Evolutionary conservation across 192 early-diverging fungal genomes (phyloP).

Genomic region (Backusella sp.): DNA sequence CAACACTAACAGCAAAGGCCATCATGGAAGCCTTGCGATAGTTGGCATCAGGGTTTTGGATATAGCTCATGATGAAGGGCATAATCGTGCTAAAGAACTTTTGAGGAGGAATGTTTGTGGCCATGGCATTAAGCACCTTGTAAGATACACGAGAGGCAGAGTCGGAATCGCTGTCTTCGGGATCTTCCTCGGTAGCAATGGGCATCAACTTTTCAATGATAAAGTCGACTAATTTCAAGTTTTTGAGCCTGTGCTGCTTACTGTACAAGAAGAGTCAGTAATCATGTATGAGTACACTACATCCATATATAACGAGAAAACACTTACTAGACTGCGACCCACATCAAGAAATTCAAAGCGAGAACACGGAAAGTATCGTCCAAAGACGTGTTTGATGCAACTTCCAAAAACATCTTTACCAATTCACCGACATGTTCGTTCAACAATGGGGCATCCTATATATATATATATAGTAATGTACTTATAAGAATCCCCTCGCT

Average conservation of each 20-base stretch:
- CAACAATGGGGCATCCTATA: slow-evolving; percentile 73
- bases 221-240: slow-evolving; percentile 77
- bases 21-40: slow-evolving; percentile 87
- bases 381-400: slow-evolving; percentile 65
- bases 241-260: slow-evolving; percentile 80
- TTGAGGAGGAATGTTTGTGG: slow-evolving; percentile 80
- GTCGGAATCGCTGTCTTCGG: slow-evolving; percentile 79
- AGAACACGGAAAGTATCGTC: slow-evolving; percentile 70
- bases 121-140: slow-evolving; percentile 71
- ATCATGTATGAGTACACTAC: background rate
- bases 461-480: background rate
- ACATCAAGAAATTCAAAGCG: slow-evolving; percentile 80
- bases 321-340: slow-evolving; percentile 69
- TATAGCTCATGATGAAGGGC: slow-evolving; percentile 68
- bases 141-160: slow-evolving; percentile 61
- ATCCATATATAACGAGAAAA: too few relatives aligned
- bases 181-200: slow-evolving; percentile 78
- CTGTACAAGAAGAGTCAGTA: background rate
- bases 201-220: slow-evolving; percentile 80
- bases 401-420: slow-evolving; percentile 74
- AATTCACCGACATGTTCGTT: slow-evolving; percentile 75
- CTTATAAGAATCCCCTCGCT: background rate
- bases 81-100: slow-evolving; percentile 82
- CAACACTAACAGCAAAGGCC: slow-evolving; percentile 74
- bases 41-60: slow-evolving; percentile 70